A percentile compares a stretch with the other conserved stretches of the same genome.
These are phyloP conservation scores for Starmerella scarabaei DNA, from an alignment of 805 yeast species.

Conservation along the genomic window DNA sequence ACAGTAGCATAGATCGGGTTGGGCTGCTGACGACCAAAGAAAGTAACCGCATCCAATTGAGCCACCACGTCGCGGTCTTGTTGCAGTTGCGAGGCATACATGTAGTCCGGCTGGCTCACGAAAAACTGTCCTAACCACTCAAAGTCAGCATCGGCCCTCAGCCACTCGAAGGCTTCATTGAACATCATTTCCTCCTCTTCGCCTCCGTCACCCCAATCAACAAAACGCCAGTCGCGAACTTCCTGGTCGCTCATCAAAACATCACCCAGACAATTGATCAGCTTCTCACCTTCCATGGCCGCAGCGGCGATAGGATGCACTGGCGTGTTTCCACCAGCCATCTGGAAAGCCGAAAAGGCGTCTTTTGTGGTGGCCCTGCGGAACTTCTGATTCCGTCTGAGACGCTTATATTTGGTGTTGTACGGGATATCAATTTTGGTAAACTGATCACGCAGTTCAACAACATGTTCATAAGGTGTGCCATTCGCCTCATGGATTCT, in stretches of 20 bases:
- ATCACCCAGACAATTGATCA: conserved; percentile 60
- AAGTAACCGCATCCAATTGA: conserved; percentile 68
- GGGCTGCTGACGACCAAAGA: conserved; percentile 59
- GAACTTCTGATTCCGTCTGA: conserved; percentile 45
- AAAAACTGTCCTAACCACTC: conserved; percentile 85
- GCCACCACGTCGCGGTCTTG: conserved; percentile 96
- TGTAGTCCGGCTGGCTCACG: conserved; percentile 83
- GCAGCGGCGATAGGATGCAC: conserved; percentile 1
- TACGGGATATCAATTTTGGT: conserved; percentile 88
- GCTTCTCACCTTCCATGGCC: conserved; percentile 30
- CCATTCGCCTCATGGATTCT: conserved; percentile 97
- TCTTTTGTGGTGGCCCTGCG: conserved; percentile 26
- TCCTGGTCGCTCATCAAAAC: conserved; percentile 52
- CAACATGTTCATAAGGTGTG: conserved; percentile 95
- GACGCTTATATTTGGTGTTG: conserved; percentile 80
- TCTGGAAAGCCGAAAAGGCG: neutral
- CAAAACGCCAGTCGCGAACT: conserved; percentile 54
- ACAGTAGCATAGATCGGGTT: conserved; percentile 58
- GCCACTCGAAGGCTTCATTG: conserved; percentile 93
- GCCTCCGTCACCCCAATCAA: conserved; percentile 57
- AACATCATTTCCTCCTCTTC: conserved; percentile 58
- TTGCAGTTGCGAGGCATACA: conserved; percentile 86
- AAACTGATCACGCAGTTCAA: conserved; percentile 70
- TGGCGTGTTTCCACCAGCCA: neutral
- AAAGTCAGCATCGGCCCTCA: conserved; percentile 91